Evolutionary conservation across 352 stramenopile species (phyloP).

Genomic region (Pelagophyceae sp.): DNA sequence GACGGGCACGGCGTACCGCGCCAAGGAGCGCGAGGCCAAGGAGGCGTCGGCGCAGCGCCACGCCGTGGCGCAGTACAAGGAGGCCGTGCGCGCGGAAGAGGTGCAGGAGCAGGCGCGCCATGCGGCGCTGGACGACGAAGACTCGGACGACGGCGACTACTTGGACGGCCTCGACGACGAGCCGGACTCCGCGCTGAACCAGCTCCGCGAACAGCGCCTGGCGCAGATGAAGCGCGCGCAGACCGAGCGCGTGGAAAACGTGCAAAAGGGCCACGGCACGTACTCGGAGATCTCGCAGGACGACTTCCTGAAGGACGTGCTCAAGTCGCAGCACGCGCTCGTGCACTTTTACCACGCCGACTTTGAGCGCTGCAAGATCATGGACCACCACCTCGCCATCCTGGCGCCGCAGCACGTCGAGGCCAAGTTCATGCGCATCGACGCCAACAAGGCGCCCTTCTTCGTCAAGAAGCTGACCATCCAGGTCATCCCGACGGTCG

Average conservation of each 20-base stretch:
- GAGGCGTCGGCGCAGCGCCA: constrained; percentile 25
- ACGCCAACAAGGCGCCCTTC: constrained; percentile 83
- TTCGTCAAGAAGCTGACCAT: constrained; percentile 70
- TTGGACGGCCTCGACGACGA: constrained; percentile 23
- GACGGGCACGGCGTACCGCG: constrained; percentile 39
- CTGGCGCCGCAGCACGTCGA: constrained; percentile 56
- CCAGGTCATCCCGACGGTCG: constrained; percentile 55
- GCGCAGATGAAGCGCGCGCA: constrained; percentile 53
- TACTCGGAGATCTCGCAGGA: constrained; percentile 82
- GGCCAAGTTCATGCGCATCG: constrained; percentile 86
- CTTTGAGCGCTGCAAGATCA: constrained; percentile 93
- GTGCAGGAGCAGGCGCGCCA: constrained; percentile 27
- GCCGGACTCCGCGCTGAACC: constrained; percentile 33
- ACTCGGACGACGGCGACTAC: constrained; percentile 46
- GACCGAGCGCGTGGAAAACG: constrained; percentile 47
- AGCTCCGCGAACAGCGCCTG: constrained; percentile 64
- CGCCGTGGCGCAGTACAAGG: constrained; percentile 26
- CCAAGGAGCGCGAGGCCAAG: constrained; percentile 31
- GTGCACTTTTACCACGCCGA: constrained; percentile 93
- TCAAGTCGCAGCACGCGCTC: constrained; percentile 60
- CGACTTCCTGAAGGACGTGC: constrained; percentile 88
- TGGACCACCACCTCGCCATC: constrained; percentile 78
- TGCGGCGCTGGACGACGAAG: constrained; percentile 38
- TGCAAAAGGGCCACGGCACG: constrained; percentile 60
- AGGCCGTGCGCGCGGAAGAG: constrained; percentile 27